Conservation (phyloP, 371 early-diverging fungal species). For the Mortierella sp. region DNA sequence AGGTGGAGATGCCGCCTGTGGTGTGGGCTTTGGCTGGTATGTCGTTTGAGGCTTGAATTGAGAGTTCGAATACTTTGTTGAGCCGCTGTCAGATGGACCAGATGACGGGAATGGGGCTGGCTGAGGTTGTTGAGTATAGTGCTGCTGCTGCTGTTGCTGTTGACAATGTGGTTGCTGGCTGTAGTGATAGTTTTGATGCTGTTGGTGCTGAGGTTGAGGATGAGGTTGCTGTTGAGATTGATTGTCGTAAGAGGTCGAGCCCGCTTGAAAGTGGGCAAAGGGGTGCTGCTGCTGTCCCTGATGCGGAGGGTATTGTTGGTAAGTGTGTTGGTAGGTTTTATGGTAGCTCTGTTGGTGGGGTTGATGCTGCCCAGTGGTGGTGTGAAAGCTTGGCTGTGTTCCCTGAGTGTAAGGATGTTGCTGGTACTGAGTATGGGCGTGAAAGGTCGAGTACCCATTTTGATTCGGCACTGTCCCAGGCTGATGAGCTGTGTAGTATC, state of each 20-base stretch:
- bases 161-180: constrained; percentile 2
- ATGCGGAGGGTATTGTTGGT: constrained; percentile 11
- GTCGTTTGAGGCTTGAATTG: constrained; percentile 1
- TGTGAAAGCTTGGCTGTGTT: background rate
- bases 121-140: constrained; percentile 21
- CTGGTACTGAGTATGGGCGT: background rate
- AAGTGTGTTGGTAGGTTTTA: constrained; percentile 16
- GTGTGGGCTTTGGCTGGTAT: constrained; percentile 11
- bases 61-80: background rate
- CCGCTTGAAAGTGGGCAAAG: background rate
- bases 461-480: background rate
- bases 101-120: constrained; percentile 6
- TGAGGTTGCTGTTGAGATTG: background rate
- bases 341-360: background rate
- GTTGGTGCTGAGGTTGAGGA: constrained; percentile 6
- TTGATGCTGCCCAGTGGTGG: background rate
- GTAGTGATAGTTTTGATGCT: background rate
- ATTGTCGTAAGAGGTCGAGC: background rate
- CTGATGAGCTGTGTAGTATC: background rate
- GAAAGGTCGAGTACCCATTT: background rate
- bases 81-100: background rate
- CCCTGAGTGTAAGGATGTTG: background rate
- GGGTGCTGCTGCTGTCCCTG: constrained; percentile 14
- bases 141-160: constrained; percentile 14
- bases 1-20: constrained; percentile 10